A percentile compares a stretch with the other conserved stretches of the same genome.
These are phyloP conservation scores for Globisporangium okanoganense DNA, from an alignment of 352 stramenopile genomes.

Conservation along the genomic window DNA sequence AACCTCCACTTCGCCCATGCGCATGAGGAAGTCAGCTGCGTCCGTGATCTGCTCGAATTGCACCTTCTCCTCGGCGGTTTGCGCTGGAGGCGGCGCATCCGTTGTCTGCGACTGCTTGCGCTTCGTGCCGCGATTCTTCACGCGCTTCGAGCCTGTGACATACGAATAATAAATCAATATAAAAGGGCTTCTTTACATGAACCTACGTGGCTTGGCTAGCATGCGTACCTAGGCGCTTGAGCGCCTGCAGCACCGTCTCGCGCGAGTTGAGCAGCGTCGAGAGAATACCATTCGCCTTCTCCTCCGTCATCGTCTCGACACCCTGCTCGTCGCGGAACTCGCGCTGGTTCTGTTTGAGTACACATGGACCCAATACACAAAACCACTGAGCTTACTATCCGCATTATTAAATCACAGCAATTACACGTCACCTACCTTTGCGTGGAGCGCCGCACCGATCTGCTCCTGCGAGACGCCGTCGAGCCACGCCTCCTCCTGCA, in stretches of 20 bases:
- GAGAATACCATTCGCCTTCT: constrained; percentile 51
- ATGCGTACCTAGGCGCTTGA: constrained; percentile 53
- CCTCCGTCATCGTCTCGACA: constrained; percentile 53
- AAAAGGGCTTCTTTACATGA: neutral
- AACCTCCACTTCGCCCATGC: constrained; percentile 69
- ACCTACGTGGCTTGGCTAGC: neutral
- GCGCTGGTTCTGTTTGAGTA: constrained; percentile 28
- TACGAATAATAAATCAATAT: neutral
- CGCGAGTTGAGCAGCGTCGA: constrained; percentile 50
- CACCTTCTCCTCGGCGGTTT: constrained; percentile 67
- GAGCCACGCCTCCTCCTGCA: constrained; percentile 84
- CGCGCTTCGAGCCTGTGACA: constrained; percentile 41
- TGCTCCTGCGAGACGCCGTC: constrained; percentile 68
- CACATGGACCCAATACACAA: neutral
- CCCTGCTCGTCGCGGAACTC: constrained; percentile 53
- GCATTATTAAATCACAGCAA: too few relatives aligned
- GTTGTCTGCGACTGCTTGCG: constrained; percentile 36
- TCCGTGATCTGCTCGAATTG: constrained; percentile 82
- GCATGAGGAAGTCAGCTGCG: constrained; percentile 76
- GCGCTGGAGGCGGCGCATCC: constrained; percentile 19
- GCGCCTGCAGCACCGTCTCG: constrained; percentile 75
- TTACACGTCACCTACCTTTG: constrained; percentile 29
- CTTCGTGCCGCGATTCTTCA: constrained; percentile 48
- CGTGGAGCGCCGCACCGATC: constrained; percentile 55
- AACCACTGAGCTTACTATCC: too few relatives aligned